Percentiles rank a stretch among this genome's conserved stretches.
phyloP scores from a whole-genome alignment of 768 basidiomycete genomes.

The Pulveroboletus ravenelii region DNA sequence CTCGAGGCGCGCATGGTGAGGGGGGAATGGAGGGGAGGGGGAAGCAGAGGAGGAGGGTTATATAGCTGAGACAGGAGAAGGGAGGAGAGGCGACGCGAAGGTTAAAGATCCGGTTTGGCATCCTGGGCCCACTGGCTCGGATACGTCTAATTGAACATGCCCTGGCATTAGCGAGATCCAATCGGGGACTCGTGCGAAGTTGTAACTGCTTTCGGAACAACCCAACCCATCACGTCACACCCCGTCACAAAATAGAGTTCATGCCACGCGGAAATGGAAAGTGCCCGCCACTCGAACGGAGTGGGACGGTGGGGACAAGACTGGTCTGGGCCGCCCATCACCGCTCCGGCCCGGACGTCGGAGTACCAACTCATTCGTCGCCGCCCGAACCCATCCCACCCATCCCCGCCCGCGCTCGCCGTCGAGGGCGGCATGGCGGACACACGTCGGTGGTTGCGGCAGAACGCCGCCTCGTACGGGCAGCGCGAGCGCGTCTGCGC shows the following conservation, averaged over 20 bases:
- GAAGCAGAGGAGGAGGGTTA: constrained; percentile 21
- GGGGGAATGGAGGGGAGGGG: constrained; percentile 7
- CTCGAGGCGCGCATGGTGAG: constrained; percentile 25
- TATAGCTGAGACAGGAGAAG: constrained; percentile 31
- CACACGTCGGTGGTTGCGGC: constrained; percentile 54
- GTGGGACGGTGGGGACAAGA: constrained; percentile 26
- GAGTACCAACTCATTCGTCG: background rate
- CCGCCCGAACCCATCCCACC: constrained; percentile 10
- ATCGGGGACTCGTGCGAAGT: constrained; percentile 24
- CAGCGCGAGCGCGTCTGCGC: constrained; percentile 52
- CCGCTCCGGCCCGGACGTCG: constrained; percentile 4
- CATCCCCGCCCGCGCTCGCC: background rate
- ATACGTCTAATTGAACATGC: constrained; percentile 30
- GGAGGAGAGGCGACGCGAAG: constrained; percentile 25
- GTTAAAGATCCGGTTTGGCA: constrained; percentile 47
- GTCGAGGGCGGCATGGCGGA: constrained; percentile 11
- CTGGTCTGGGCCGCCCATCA: constrained; percentile 17
- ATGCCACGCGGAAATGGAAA: constrained; percentile 42
- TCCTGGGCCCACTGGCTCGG: constrained; percentile 22
- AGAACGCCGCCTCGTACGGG: constrained; percentile 56
- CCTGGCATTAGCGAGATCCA: constrained; percentile 27
- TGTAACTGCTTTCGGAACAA: constrained; percentile 7
- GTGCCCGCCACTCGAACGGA: constrained; percentile 45
- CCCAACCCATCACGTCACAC: constrained; percentile 9
- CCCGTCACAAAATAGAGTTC: constrained; percentile 22